Base-by-base conservation (phyloP, 805 yeast genomes). In the Zygosaccharomyces pseudorouxii region DNA sequence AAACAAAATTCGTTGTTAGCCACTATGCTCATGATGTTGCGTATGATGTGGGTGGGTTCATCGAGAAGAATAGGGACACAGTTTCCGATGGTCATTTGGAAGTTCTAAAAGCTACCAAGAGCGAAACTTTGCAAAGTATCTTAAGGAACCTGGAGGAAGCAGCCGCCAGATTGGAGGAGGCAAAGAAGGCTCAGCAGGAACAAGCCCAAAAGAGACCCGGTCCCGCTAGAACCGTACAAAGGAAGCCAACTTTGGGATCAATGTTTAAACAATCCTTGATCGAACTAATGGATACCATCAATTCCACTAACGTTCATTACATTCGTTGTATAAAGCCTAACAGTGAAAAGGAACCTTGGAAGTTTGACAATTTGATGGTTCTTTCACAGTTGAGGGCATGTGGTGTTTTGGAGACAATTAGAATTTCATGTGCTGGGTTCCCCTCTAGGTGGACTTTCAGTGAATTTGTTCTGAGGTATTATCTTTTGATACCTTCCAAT, bases 271-370 rank as follows among this genome's bases (percentile, higher is more conserved):
- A 81, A 49, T 92, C 98, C 1, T 76, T 92, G 70, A 85, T 89
- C 57, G 97, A 92, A 56, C 78, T 92, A 56, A 92, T 93, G 99
- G 74, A 71, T 37, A 92, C 98, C 0, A 92, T 92, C 49, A 81
- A 92, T 66, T 86, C 96, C 1, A 93, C 98, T 0, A 92, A 92
- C 65, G 99, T 85, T 25, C 99, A 92, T 68, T 92, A 92, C 63
- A 92, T 92, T 64, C 85, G 99, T 66, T 92, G 99, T 75, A 93
- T 93, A 66, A 92, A 92, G 68, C 99, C 99, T 3, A 92, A 92
- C 65, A 96, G 92, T 59, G 82, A 81, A 53, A 92, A 93, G 69
- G 82, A 80, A 49, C 96, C 98, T 1, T 92, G 99, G 99, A 84
- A 82, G 64, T 92, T 92, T 69, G 96, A 90, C 62, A 89, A 95